phyloP scores from a whole-genome alignment of 108 stramenopile species.

The Bacterosira constricta region DNA sequence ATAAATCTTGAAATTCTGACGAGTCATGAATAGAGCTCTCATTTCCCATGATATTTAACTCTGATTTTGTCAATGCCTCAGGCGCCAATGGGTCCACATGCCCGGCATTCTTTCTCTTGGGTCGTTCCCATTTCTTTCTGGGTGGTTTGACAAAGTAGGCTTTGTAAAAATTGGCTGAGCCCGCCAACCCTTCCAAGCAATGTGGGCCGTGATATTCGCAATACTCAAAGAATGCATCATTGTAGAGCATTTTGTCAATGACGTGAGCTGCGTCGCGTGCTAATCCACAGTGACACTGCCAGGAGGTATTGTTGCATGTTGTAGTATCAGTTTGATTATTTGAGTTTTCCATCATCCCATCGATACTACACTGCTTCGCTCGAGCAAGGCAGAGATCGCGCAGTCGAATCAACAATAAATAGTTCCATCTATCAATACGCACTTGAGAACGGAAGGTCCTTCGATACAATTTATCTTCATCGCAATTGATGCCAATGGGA shows the following conservation, averaged over 20 bases:
- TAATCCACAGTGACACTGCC: constrained; percentile 17
- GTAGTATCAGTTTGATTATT: background rate
- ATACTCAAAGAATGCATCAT: constrained; percentile 33
- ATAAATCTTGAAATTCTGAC: constrained; percentile 9
- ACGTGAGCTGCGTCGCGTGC: constrained; percentile 25
- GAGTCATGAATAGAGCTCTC: background rate
- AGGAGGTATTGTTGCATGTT: background rate
- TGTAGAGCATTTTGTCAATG: constrained; percentile 31
- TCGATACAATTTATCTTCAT: constrained; percentile 20
- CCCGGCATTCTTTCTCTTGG: background rate
- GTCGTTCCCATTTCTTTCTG: constrained; percentile 6
- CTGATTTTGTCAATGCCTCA: background rate
- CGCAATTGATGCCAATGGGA: constrained; percentile 20
- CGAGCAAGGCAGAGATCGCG: constrained; percentile 30
- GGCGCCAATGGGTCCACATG: background rate
- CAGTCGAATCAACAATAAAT: constrained; percentile 18
- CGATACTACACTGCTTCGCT: background rate
- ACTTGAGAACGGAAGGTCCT: constrained; percentile 33
- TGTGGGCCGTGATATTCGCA: constrained; percentile 49
- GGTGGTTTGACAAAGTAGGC: constrained; percentile 15
- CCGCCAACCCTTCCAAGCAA: constrained; percentile 33
- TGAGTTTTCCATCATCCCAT: background rate
- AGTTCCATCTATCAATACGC: constrained; percentile 27
- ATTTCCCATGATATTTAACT: constrained; percentile 10
- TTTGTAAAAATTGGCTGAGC: constrained; percentile 40